phyloP scores from a whole-genome alignment of 2,329 filamentous ascomycete genomes.

The Botrytis sinoallii region DNA sequence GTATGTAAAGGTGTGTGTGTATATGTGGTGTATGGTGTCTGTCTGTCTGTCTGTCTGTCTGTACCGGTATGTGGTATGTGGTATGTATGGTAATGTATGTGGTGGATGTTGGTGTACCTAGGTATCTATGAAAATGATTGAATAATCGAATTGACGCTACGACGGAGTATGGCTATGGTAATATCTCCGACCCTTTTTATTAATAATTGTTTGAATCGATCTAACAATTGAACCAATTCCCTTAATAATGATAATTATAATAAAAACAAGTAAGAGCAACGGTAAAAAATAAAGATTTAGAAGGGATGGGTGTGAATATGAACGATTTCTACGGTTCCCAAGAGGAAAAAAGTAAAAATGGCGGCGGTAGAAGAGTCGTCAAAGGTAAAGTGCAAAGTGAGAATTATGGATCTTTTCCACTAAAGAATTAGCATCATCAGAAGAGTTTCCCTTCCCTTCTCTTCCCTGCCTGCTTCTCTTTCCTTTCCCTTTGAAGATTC shows the following conservation, averaged over 20 bases:
- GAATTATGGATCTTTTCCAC: slow-evolving; percentile 12
- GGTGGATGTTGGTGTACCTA: not conserved
- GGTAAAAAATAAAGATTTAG: not conserved
- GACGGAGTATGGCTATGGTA: not conserved
- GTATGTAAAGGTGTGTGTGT: not conserved
- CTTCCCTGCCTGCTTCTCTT: not conserved
- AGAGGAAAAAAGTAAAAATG: not conserved
- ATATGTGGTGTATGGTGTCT: not conserved
- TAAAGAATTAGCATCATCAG: not conserved
- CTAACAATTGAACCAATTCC: not conserved
- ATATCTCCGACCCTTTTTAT: not conserved
- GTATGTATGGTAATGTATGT: not conserved
- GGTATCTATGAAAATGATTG: slow-evolving; percentile 5
- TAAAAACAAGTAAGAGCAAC: not conserved
- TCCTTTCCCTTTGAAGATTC: not conserved
- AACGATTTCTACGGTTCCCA: not conserved
- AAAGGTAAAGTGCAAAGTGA: not conserved
- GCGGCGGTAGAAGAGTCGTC: not conserved
- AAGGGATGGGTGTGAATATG: not conserved
- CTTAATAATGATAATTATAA: not conserved
- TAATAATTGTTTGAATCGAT: not conserved
- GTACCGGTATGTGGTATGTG: not conserved
- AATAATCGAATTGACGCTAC: not conserved
- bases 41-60: not conserved
- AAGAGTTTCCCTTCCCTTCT: not conserved